Conservation (phyloP, 371 early-diverging fungal species). For the Lichtheimia ramosa region DNA sequence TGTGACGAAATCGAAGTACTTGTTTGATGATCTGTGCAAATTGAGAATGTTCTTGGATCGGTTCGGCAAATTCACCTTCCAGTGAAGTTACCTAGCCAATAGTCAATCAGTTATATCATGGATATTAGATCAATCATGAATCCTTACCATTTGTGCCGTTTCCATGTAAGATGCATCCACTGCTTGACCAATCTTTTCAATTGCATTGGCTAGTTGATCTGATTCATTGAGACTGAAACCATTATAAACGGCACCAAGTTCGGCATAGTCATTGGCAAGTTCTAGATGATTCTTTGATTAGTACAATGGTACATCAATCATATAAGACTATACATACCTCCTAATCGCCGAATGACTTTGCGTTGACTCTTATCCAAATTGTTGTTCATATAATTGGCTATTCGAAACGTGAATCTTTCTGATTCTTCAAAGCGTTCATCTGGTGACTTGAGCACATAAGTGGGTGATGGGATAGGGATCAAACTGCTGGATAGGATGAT, state of each 20-base stretch:
- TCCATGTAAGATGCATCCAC: constrained; percentile 81
- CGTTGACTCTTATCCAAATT: constrained; percentile 69
- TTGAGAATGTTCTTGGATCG: constrained; percentile 86
- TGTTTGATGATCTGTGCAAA: constrained; percentile 83
- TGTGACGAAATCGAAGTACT: constrained; percentile 79
- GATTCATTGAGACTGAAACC: constrained; percentile 88
- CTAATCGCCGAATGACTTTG: constrained; percentile 66
- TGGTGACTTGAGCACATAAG: constrained; percentile 61
- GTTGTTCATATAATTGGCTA: constrained; percentile 69
- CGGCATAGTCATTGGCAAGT: constrained; percentile 77
- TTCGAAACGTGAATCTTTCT: constrained; percentile 77
- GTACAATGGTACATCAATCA: too few relatives aligned
- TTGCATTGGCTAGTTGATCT: constrained; percentile 69
- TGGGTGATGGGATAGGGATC: constrained; percentile 59
- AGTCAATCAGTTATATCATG: too few relatives aligned
- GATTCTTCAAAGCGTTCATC: constrained; percentile 80
- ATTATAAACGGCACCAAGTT: constrained; percentile 89
- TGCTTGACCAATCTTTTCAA: constrained; percentile 90
- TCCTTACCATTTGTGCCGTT: constrained; percentile 67
- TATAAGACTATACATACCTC: constrained; percentile 37
- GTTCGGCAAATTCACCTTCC: constrained; percentile 79
- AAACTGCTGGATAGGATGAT: constrained; percentile 26
- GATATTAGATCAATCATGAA: too few relatives aligned
- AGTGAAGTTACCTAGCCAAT: constrained; percentile 38
- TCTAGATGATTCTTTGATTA: constrained; percentile 18